phyloP scores from a whole-genome alignment of 2,329 filamentous ascomycete genomes.

The Fusarium incarnatum region DNA sequence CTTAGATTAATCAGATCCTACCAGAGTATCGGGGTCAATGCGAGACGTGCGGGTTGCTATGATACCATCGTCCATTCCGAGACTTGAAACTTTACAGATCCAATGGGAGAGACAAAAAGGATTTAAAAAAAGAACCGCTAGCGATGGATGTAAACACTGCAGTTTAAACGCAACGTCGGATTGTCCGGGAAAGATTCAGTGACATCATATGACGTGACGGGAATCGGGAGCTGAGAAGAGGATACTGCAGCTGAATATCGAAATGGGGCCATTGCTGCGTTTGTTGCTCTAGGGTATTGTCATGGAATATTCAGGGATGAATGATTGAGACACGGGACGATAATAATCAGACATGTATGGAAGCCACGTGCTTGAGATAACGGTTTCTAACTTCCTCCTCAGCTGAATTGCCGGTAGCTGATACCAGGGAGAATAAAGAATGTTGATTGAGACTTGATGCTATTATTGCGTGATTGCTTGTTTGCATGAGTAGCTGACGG shows the following conservation, averaged over 20 bases:
- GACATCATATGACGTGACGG: conserved; percentile 39
- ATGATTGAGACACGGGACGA: conserved; percentile 1
- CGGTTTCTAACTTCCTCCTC: neutral
- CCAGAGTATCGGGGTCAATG: conserved; percentile 17
- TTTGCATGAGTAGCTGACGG: neutral
- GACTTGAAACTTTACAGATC: neutral
- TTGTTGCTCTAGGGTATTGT: neutral
- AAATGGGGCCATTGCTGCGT: neutral
- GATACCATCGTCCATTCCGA: conserved; percentile 1
- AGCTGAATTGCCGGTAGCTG: neutral
- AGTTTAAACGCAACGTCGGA: conserved; percentile 10
- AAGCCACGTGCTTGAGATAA: conserved; percentile 22
- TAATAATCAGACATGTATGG: conserved; percentile 1
- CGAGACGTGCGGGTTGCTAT: conserved; percentile 15
- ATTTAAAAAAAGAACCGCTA: neutral
- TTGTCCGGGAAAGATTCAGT: conserved; percentile 16
- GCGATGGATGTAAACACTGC: neutral
- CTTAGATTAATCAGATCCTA: conserved; percentile 6
- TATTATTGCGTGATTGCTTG: neutral
- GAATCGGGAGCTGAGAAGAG: conserved; percentile 20
- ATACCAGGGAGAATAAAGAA: conserved; percentile 2
- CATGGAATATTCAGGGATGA: neutral
- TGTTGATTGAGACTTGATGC: neutral
- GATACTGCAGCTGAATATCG: neutral
- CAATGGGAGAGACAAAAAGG: neutral